These are phyloP conservation scores for Ascochyta rabiei DNA, from an alignment of 2,329 filamentous ascomycete genomes.

Conservation along the genomic window DNA sequence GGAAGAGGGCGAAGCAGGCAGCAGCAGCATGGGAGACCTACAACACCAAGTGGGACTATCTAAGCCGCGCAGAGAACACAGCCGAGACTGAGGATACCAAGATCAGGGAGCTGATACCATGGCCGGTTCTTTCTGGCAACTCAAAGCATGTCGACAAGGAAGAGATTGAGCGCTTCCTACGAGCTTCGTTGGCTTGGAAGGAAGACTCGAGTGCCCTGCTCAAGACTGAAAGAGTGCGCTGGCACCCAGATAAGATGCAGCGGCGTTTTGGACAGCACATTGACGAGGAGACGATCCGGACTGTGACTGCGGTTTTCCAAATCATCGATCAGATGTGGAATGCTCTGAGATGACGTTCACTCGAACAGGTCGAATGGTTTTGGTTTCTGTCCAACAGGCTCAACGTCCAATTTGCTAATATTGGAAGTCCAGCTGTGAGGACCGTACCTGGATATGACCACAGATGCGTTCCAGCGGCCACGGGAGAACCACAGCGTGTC, in stretches of 20 bases:
- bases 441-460: too few species aligned
- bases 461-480: too few species aligned
- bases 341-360: constrained; percentile 36
- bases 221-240: constrained; percentile 85
- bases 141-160: constrained; percentile 63
- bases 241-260: constrained; percentile 98
- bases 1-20: constrained; percentile 63
- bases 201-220: constrained; percentile 59
- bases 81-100: constrained; percentile 14
- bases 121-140: constrained; percentile 73
- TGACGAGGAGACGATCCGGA: constrained; percentile 72
- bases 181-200: constrained; percentile 55
- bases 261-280: constrained; percentile 78
- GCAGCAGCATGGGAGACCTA: constrained; percentile 70
- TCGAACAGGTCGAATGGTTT: neutral
- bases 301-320: constrained; percentile 90
- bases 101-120: constrained; percentile 60
- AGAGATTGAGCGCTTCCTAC: constrained; percentile 73
- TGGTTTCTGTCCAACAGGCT: neutral
- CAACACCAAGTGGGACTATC: constrained; percentile 64
- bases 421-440: too few species aligned
- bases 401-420: neutral
- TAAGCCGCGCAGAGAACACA: constrained; percentile 40
- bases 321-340: constrained; percentile 83
- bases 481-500: too few species aligned